Base-by-base conservation (phyloP, 1,139 yeast genomes). In the Blastobotrys proliferans region DNA sequence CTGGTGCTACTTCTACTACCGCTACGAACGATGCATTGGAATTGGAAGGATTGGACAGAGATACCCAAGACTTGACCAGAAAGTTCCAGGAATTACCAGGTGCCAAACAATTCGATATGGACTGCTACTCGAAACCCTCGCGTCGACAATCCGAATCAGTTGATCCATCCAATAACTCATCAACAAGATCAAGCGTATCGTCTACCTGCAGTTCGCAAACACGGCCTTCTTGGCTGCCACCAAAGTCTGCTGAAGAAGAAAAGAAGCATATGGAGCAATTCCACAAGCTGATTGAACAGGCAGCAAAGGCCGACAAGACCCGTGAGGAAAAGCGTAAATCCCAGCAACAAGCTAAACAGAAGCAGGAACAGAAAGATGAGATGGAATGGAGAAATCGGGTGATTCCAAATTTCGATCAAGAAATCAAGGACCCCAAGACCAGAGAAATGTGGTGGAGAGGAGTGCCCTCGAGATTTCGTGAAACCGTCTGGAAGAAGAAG, bases 371-470 rank as follows among this genome's bases (percentile, higher is more conserved):
- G 11, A 51, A 50, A 34, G 65, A 61, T 41, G 62, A 53, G 29
- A 49, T 47, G 3, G 61, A 54, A 11, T 82, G 90, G 88, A 59
- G 58, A 26, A 49, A 54, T 13, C 58, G 66, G 34, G 66, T 79
- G 9, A 50, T 72, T 2, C 67, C 72, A 2, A 60, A 70, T 29
- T 54, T 70, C 46, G 57, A 60, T 21, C 48, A 55, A 8, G 63
- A 65, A 33, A 55, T 74, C 8, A 60, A 62, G 40, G 54, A 64
- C 10, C 64, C 76, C 0, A 54, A 64, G 14, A 66, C 74, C 6
- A 66, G 80, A 41, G 80, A 77, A 44, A 63, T 79, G 45, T 79
- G 82, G 75, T 81, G 87, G 86, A 64, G 84, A 41, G 86, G 86
- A 1, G 61, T 82, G 1, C 82, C 86, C 3, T 45, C 63, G n/a